Evolutionary conservation across 1,284 basidiomycete species (phyloP), one percentile per base, ranked within the genome.

Genomic region (Apiotrichum mycotoxinovorans): DNA sequence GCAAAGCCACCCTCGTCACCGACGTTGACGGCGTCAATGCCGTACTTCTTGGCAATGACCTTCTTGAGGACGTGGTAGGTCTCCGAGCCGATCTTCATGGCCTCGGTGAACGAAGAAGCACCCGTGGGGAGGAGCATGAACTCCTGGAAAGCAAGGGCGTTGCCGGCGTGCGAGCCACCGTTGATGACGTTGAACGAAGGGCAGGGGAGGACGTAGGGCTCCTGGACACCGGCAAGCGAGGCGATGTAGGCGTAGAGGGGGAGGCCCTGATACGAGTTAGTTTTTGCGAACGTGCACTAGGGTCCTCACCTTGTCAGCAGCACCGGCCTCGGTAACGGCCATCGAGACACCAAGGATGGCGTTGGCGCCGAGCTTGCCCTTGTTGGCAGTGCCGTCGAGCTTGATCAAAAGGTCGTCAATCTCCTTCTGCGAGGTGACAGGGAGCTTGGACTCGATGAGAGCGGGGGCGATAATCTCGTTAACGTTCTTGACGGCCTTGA

Each of bases 1-100:
- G 96, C 96, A 72, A 98, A 99, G 65, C 96, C 96, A 82, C 96
- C 96, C 84, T 99, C 96, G 75, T 99, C 96, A 83, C 96, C 96
- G 71, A 99, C 96, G 79, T 98, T 98, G 79, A 91, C 91, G 68
- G 96, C 94, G 79, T 98, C 96, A 73, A 98, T 97, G 66, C 96
- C 96, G 81, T 98, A 99, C 82, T 98, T 97, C 80, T 89, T 88
- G 78, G 87, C 88, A 83, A 99, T 99, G 76, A 99, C 95, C 84
- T 94, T 96, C 85, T 99, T 99, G 77, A 98, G 84, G 68, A 87
- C 89, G 85, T 98, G 95, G 83, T 98, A 98, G 41, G 90, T 92
- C 83, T 99, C 96, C 23, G 94, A 89, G 65, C 96, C 96, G 69
- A 98, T 92, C 83, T 96, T 94, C 87, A 99, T 87, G 61, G 96